Evolutionary conservation across 345 rosid species (phyloP).

Genomic region (Eucalyptus pauciflora): DNA sequence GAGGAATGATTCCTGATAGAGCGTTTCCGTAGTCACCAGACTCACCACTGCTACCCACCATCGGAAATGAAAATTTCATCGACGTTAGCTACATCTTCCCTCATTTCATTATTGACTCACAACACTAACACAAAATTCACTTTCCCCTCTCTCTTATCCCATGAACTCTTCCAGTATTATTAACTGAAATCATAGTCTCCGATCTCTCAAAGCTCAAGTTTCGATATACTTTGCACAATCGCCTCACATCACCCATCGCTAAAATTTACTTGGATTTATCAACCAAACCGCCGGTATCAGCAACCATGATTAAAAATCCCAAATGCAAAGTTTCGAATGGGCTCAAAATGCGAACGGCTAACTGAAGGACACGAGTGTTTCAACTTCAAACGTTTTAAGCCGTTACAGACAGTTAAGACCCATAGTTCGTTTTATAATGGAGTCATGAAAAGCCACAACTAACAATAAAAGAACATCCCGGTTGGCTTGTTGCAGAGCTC

Average conservation of each 20-base stretch:
- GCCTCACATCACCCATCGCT: neutral
- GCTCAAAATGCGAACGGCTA: neutral
- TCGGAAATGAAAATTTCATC: neutral
- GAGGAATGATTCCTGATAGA: neutral
- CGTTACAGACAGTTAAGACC: neutral
- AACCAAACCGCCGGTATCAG: neutral
- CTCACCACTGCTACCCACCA: neutral
- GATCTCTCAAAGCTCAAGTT: neutral
- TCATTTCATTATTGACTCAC: neutral
- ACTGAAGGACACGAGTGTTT: neutral
- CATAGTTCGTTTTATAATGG: neutral
- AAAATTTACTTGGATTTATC: neutral
- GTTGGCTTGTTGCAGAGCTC: neutral
- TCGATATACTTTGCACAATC: neutral
- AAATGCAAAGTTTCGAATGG: neutral
- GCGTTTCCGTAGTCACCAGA: neutral
- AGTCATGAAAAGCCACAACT: neutral
- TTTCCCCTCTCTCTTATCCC: neutral
- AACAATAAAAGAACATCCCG: neutral
- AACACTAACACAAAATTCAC: neutral
- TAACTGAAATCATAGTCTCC: neutral
- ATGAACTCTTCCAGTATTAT: neutral
- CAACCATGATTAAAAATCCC: neutral
- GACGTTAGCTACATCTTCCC: neutral
- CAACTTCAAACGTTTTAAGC: neutral